phyloP scores from a whole-genome alignment of 139 green algal genomes.

The Ostreobium quekettii region DNA sequence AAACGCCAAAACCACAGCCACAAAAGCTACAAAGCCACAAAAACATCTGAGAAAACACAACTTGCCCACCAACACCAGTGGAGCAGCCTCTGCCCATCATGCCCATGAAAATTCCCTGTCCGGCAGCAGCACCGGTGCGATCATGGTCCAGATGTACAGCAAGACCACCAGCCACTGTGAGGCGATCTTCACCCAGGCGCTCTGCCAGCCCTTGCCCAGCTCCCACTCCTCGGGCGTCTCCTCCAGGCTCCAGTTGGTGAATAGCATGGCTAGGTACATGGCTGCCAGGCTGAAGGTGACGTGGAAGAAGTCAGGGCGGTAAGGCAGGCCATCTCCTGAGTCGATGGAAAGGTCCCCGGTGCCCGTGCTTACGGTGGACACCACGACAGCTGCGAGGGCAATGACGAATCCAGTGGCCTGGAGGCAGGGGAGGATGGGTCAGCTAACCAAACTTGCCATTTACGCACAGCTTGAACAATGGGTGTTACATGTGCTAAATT shows the following conservation, averaged over 20 bases:
- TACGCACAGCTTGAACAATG: no score
- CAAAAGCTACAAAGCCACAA: no score
- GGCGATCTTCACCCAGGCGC: constrained; percentile 69
- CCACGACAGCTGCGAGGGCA: constrained; percentile 35
- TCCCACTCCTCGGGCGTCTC: constrained; percentile 26
- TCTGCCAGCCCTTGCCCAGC: constrained; percentile 41
- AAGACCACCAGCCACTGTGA: constrained; percentile 60
- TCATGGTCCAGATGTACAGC: constrained; percentile 74
- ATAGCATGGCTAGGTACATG: constrained; percentile 65
- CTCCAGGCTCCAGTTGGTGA: constrained; percentile 50
- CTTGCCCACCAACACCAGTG: no score
- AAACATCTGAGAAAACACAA: no score
- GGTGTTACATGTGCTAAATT: no score
- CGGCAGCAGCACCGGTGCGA: constrained; percentile 50
- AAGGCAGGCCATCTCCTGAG: constrained; percentile 37
- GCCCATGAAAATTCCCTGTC: constrained; percentile 55
- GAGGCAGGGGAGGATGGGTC: neutral
- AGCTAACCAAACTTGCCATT: no score
- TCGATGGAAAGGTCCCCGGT: constrained; percentile 22
- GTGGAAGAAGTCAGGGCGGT: constrained; percentile 73
- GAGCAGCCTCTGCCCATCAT: no score
- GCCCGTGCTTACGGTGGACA: constrained; percentile 31
- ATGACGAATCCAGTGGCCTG: constrained; percentile 50
- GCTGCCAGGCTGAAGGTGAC: constrained; percentile 52
- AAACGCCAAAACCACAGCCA: no score